Evolutionary conservation across 176 grass and related monocot species (phyloP).

Genomic region (Eragrostis nindensis): DNA sequence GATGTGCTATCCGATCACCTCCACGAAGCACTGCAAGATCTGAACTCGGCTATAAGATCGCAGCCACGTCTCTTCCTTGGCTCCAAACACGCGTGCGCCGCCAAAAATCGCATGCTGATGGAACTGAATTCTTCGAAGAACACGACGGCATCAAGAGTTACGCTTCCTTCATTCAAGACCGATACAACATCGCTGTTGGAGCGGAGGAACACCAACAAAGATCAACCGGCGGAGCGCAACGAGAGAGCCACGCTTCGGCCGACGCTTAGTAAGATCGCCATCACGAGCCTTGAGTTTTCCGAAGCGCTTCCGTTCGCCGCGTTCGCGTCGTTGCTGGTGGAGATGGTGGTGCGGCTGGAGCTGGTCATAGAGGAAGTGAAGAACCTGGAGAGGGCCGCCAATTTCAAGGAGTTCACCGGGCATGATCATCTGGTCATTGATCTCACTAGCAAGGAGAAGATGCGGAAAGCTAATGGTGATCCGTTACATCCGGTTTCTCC

Average conservation of each 20-base stretch:
- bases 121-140: constrained; percentile 39
- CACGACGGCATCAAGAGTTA: constrained; percentile 14
- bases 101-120: constrained; percentile 40
- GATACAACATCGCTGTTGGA: constrained; percentile 54
- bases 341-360: constrained; percentile 88
- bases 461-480: constrained; percentile 21
- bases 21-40: constrained; percentile 35
- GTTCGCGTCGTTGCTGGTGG: constrained; percentile 86
- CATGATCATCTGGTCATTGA: constrained; percentile 59
- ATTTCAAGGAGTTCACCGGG: constrained; percentile 70
- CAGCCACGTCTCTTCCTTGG: constrained; percentile 39
- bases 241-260: constrained; percentile 54
- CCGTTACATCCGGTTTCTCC: constrained; percentile 48
- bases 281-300: constrained; percentile 85
- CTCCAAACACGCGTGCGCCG: constrained; percentile 42
- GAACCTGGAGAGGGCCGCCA: constrained; percentile 65
- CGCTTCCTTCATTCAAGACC: constrained; percentile 67
- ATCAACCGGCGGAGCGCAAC: constrained; percentile 28
- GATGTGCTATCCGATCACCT: constrained; percentile 41
- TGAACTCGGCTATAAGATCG: constrained; percentile 22
- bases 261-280: constrained; percentile 82
- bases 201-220: constrained; percentile 38
- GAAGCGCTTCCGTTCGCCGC: constrained; percentile 91
- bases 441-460: constrained; percentile 47
- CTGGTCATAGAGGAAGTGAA: constrained; percentile 91